Evolutionary conservation across 164 flowering plant genomes (phyloP).

Genomic region (Nelumbo lutea): DNA sequence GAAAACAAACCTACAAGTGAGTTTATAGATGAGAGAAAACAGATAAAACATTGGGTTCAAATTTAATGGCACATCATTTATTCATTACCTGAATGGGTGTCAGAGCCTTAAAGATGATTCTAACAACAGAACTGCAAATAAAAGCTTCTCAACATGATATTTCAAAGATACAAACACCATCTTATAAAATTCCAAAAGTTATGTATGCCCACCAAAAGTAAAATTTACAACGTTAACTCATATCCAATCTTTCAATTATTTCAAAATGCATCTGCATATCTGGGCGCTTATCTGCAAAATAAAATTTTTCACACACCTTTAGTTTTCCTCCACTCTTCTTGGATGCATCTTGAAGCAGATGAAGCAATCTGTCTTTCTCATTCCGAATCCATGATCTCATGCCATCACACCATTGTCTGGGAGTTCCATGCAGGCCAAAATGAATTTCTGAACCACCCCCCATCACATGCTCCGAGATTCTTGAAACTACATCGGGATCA

Average conservation of each 20-base stretch:
- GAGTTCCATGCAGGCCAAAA: slow-evolving; percentile 77
- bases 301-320: slow-evolving; percentile 51
- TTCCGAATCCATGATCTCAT: slow-evolving; percentile 50
- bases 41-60: no score
- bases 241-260: slow-evolving; percentile 66
- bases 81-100: no score
- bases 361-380: slow-evolving; percentile 55
- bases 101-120: no score
- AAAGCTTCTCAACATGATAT: no score
- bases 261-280: slow-evolving; percentile 88
- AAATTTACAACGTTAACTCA: slow-evolving; percentile 22
- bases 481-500: slow-evolving; percentile 37
- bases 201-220: neutral
- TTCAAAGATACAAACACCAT: neutral
- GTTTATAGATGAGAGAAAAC: no score
- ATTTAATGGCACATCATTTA: no score
- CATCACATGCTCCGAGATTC: slow-evolving; percentile 35
- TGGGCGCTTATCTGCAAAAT: slow-evolving; percentile 54
- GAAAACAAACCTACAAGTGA: no score
- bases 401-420: slow-evolving; percentile 79
- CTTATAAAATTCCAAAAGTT: neutral
- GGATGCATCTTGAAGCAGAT: slow-evolving; percentile 46
- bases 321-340: slow-evolving; percentile 44
- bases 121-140: no score
- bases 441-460: slow-evolving; percentile 34